Percentiles rank a stretch among this genome's conserved stretches.
Conservation (phyloP, 208 protist genomes). For the Acanthamoeba lenticulata region DNA sequence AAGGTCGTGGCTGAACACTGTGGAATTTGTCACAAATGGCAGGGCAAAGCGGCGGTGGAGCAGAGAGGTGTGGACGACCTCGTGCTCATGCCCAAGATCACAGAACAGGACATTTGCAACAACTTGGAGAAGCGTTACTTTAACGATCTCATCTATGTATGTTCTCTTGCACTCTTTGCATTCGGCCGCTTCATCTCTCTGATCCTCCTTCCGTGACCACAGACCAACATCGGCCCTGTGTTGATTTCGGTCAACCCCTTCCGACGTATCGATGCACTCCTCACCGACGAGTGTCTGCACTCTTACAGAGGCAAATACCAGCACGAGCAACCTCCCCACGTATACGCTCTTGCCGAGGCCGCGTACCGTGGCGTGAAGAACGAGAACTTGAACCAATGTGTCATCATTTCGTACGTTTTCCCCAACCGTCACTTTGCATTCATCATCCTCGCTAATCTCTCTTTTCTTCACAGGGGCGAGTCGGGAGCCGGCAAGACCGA, state of each 20-base stretch:
- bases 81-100: conserved; percentile 92
- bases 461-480: conserved; percentile 86
- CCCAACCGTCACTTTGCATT: neutral
- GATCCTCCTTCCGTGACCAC: conserved; percentile 85
- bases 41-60: conserved; percentile 53
- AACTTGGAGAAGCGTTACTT: conserved; percentile 88
- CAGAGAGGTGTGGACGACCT: conserved; percentile 91
- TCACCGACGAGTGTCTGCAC: conserved; percentile 85
- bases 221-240: conserved; percentile 92
- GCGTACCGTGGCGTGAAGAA: conserved; percentile 92
- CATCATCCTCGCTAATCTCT: neutral
- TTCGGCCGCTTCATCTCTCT: neutral
- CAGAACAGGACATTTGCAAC: conserved; percentile 90
- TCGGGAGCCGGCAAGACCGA: conserved; percentile 97
- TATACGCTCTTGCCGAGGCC: conserved; percentile 94
- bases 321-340: conserved; percentile 91
- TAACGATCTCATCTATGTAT: conserved; percentile 83
- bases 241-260: conserved; percentile 94
- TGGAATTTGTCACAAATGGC: too few relatives aligned
- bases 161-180: neutral
- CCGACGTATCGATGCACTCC: conserved; percentile 75
- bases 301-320: conserved; percentile 80
- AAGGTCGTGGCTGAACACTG: too few relatives aligned
- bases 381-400: conserved; percentile 89
- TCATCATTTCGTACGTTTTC: conserved; percentile 90